Percentiles rank a stretch among this genome's conserved stretches.
phyloP scores from a whole-genome alignment of 768 basidiomycete species.

The Austroboletus festivus region DNA sequence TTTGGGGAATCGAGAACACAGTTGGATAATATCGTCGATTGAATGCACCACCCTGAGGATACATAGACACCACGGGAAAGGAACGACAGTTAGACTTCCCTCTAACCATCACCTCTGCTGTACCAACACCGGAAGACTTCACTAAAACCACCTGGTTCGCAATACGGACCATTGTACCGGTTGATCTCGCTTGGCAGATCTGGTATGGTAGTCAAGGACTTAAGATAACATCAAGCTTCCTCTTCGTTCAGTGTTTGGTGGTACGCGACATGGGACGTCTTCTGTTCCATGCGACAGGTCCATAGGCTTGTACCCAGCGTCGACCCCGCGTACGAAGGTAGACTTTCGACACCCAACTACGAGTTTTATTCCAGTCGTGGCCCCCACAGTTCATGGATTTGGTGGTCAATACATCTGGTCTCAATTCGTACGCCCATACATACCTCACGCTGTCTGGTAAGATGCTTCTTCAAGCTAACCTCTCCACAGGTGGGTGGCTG shows the following conservation, averaged over 20 bases:
- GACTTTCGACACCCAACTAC: slow-evolving; percentile 72
- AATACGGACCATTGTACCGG: not conserved
- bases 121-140: slow-evolving; percentile 1
- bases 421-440: slow-evolving; percentile 74
- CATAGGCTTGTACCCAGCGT: slow-evolving; percentile 66
- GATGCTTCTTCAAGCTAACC: slow-evolving; percentile 77
- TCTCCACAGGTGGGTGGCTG: slow-evolving; percentile 55
- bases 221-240: no score
- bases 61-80: no score
- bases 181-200: not conserved
- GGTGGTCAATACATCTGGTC: slow-evolving; percentile 66
- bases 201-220: not conserved
- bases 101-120: not conserved
- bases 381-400: slow-evolving; percentile 53
- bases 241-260: no score
- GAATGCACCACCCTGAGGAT: no score
- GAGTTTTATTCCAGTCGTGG: slow-evolving; percentile 75
- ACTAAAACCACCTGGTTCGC: slow-evolving; percentile 1
- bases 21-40: no score
- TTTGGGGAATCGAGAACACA: no score
- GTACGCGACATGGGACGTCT: no score
- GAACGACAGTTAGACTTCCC: not conserved
- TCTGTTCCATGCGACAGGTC: no score
- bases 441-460: slow-evolving; percentile 72
- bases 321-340: slow-evolving; percentile 57